Base-by-base conservation (phyloP, 1,284 basidiomycete species). In the Ustilago loliicola region DNA sequence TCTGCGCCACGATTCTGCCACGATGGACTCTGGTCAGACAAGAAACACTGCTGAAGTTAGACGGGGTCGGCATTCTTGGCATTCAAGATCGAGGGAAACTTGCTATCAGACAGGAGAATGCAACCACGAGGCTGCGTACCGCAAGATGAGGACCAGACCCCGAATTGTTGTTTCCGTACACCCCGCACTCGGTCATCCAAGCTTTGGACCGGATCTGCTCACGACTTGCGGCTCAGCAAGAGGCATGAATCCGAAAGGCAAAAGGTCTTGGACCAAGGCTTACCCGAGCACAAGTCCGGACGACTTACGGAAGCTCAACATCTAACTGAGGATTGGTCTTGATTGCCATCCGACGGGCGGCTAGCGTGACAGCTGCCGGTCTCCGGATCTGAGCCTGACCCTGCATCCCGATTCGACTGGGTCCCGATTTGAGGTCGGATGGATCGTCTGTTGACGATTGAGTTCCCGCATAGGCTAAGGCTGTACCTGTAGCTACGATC, bases 291-390 rank as follows among this genome's bases (percentile, higher is more conserved):
- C 36, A 21, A 45, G n/a, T 45, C 42, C 21, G 42, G 29, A 50
- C 23, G 23, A 42, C 19, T 42, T 23, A 48, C 11, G 6, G n/a
- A 27, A 40, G 25, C 32, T 19, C 54, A 36, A 56, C 54, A 36
- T 29, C 17, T 34, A 25, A 8, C 36, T 23, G 13, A 10, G 23
- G 36, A 25, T 27, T 34, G 52, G 29, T 54, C 21, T 34, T 10
- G 21, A 34, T 19, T 32, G 45, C 61, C 42, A 55, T 56, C n/a
- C 38, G 53, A 53, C 47, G 38, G 47, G 47, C 32, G 3, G 23
- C 11, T 30, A 71, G 34, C 36, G 36, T 72, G 69, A 66, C 63
- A 72, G 63, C 40, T 38, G 69, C 47, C 61, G 63, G 40, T 57
- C 59, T 66, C 55, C 55, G 69, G 45, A 62, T 59, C 50, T 57